These are phyloP conservation scores for Phyllosticta capitalensis DNA, from an alignment of 2,329 filamentous ascomycete species.

Conservation along the genomic window DNA sequence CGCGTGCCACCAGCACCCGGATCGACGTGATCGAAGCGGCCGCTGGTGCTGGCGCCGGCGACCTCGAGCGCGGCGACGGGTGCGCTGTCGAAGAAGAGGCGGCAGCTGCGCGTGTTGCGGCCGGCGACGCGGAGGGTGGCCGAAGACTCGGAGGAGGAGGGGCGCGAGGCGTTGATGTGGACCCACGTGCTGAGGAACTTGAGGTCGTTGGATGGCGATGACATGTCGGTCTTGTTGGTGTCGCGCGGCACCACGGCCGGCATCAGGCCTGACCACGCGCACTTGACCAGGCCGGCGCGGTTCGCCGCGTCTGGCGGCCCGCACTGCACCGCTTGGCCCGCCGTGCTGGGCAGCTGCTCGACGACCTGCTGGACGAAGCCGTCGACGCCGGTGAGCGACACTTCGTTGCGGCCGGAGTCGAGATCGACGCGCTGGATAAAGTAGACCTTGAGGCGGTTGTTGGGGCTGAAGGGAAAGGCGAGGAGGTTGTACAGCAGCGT, in stretches of 20 bases:
- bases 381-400: constrained; percentile 39
- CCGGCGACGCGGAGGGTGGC: constrained; percentile 60
- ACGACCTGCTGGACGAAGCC: constrained; percentile 47
- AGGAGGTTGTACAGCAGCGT: constrained; percentile 78
- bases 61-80: constrained; percentile 58
- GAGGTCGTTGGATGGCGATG: constrained; percentile 34
- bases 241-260: constrained; percentile 51
- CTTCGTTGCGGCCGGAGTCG: constrained; percentile 56
- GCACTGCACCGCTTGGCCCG: constrained; percentile 45
- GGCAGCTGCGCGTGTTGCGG: constrained; percentile 69
- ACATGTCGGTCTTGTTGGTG: background rate
- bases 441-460: constrained; percentile 74
- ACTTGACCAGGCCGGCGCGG: constrained; percentile 49
- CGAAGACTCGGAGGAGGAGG: constrained; percentile 24
- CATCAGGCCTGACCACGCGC: constrained; percentile 59
- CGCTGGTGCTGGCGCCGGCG: constrained; percentile 49
- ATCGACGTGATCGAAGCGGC: constrained; percentile 53
- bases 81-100: constrained; percentile 55
- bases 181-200: constrained; percentile 45
- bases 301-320: constrained; percentile 30
- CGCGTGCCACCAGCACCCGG: constrained; percentile 50
- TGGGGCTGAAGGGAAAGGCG: constrained; percentile 78
- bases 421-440: constrained; percentile 78
- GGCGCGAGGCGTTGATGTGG: constrained; percentile 49
- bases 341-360: constrained; percentile 58